These are phyloP conservation scores for Chlamydomonas urium DNA, from an alignment of 139 green algal genomes.

Conservation along the genomic window DNA sequence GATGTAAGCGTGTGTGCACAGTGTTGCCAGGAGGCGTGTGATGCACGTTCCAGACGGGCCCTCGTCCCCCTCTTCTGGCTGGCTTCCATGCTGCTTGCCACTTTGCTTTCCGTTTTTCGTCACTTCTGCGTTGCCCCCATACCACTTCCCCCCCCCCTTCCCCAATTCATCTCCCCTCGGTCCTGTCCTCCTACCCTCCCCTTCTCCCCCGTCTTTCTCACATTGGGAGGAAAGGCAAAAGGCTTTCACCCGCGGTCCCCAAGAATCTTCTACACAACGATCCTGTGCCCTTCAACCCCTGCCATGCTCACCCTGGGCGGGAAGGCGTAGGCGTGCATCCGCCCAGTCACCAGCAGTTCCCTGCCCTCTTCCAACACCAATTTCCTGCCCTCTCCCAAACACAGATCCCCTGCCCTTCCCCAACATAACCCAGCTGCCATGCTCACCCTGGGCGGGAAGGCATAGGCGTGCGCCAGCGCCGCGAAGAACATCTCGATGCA, in stretches of 20 bases:
- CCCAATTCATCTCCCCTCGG: too few relatives aligned
- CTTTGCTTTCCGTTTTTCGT: too few relatives aligned
- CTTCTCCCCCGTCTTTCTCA: background rate
- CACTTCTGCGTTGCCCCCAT: too few relatives aligned
- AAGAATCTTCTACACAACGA: background rate
- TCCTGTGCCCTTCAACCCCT: background rate
- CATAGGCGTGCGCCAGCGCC: constrained; percentile 82
- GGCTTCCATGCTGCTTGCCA: too few relatives aligned
- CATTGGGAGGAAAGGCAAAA: background rate
- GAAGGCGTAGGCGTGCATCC: constrained; percentile 90
- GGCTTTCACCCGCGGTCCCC: background rate
- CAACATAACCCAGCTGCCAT: background rate
- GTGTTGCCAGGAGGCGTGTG: too few relatives aligned
- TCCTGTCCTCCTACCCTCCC: background rate
- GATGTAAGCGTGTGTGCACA: too few relatives aligned
- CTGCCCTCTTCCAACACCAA: constrained; percentile 44
- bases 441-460: constrained; percentile 76
- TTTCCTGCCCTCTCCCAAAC: constrained; percentile 3
- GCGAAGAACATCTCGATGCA: constrained; percentile 97
- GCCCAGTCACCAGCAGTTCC: constrained; percentile 92
- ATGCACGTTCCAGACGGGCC: too few relatives aligned
- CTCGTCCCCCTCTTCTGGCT: too few relatives aligned
- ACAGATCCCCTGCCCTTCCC: background rate
- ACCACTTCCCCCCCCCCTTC: too few relatives aligned
- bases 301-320: constrained; percentile 50